Base-by-base conservation (phyloP, 805 yeast species). In the Candida tallmaniae region DNA sequence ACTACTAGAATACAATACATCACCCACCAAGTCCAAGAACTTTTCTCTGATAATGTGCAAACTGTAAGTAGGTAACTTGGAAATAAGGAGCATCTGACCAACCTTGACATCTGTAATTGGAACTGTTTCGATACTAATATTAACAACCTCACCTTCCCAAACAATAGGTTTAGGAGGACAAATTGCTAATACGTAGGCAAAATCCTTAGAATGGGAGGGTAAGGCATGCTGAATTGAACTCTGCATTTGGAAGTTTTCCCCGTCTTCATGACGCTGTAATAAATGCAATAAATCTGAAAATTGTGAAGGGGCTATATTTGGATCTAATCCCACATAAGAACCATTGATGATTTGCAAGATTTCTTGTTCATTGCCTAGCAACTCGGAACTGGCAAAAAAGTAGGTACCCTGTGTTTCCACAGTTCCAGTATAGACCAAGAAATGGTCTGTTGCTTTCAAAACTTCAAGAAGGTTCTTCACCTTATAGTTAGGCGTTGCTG, bases 91-190 rank as follows among this genome's bases (percentile, higher is more conserved):
- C 44, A 83, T 70, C 36, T 79, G 76, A 2, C 94, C 93, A 8
- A 74, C 76, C 39, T 70, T 73, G n/a, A 83, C 62, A 36, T 78
- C 80, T 16, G 76, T 65, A 3, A 72, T 58, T 0, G 79, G 74
- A 3, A 73, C 60, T 3, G 58, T 50, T 8, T 62, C 69, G 10
- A 76, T 54, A 10, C 69, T 66, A 5, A 84, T 54, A 27, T 78
- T 73, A 24, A 80, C 70, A 42, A 83, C 78, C 12, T 75, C 70
- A 4, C 97, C 97, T 41, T 83, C 88, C 97, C 97, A 90, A 31
- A 84, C 76, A 58, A 89, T 73, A 0, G 96, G 94, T 48, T 85
- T 85, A 2, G 80, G 71, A 0, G 95, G 88, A 47, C 85, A 79
- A 4, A 89, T 58, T 0, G 86, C 81, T 18, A 88, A 48, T 10